phyloP scores from a whole-genome alignment of 2,329 filamentous ascomycete species.

The Colletotrichum abscissum region DNA sequence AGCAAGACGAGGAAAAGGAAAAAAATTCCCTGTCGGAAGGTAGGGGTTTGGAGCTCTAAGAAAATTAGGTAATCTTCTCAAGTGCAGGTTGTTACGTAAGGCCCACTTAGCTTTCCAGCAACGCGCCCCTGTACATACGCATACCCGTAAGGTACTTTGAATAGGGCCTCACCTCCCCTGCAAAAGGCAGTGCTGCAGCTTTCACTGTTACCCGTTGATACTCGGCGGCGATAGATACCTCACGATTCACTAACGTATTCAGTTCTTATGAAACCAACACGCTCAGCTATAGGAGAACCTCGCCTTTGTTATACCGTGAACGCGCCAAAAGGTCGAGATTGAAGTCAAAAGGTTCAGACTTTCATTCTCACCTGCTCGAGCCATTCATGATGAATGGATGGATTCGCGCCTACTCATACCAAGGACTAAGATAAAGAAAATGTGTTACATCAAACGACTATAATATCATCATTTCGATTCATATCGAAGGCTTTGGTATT shows the following conservation, averaged over 20 bases:
- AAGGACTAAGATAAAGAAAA: not conserved
- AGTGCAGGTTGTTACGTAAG: conserved; percentile 20
- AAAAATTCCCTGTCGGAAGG: conserved; percentile 24
- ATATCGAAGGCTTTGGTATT: not conserved
- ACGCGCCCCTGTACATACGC: not conserved
- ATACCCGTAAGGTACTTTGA: not conserved
- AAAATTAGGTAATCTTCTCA: conserved; percentile 19
- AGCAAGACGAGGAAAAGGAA: not conserved
- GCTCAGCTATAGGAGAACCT: not conserved
- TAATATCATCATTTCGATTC: not conserved
- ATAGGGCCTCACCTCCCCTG: not conserved
- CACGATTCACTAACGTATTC: not conserved
- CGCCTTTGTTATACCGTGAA: not conserved
- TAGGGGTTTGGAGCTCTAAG: conserved; percentile 16
- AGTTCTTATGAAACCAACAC: not conserved
- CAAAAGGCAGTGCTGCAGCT: too few species aligned
- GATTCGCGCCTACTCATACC: not conserved
- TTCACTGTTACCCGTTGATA: not conserved
- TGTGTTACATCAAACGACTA: not conserved
- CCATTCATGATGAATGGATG: not conserved
- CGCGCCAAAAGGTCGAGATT: not conserved
- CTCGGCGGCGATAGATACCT: not conserved
- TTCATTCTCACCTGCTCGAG: not conserved
- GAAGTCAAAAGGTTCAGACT: not conserved
- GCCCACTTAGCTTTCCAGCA: not conserved